These are phyloP conservation scores for Linum trigynum DNA, from an alignment of 345 rosid species.

Conservation along the genomic window DNA sequence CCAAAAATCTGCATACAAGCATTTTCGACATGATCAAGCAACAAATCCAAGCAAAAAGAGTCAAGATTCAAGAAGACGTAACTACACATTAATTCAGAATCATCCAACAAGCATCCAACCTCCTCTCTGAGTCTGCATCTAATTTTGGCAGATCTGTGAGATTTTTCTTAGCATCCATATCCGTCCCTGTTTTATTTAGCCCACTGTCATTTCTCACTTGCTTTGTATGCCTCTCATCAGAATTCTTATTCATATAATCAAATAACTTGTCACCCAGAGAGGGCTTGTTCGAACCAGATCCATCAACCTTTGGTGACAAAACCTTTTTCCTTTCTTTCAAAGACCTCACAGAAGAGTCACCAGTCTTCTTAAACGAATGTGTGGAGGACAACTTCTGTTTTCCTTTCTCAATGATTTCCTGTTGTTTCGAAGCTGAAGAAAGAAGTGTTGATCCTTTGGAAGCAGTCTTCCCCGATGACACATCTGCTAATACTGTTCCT, in stretches of 20 bases:
- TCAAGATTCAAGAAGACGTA: background rate
- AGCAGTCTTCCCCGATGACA: constrained; percentile 19
- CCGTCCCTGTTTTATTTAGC: constrained; percentile 9
- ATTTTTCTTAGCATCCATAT: constrained; percentile 20
- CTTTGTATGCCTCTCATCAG: background rate
- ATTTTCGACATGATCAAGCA: constrained; percentile 5
- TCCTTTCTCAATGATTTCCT: constrained; percentile 29
- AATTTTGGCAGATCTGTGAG: constrained; percentile 28
- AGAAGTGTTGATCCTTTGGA: constrained; percentile 19
- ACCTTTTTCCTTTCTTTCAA: background rate
- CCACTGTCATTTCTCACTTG: background rate
- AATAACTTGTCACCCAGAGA: background rate
- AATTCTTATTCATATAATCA: background rate
- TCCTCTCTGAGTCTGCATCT: constrained; percentile 60
- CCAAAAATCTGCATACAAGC: constrained; percentile 37
- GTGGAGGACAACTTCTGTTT: constrained; percentile 23
- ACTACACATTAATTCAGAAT: background rate
- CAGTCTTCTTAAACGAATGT: background rate
- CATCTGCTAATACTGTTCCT: constrained; percentile 22
- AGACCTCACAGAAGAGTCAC: background rate
- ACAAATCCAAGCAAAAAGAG: background rate
- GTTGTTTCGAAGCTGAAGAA: constrained; percentile 23
- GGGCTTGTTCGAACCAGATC: background rate
- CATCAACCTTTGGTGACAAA: background rate
- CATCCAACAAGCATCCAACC: constrained; percentile 26